Conservation (phyloP, 805 yeast species). For the Candida andamanensis region DNA sequence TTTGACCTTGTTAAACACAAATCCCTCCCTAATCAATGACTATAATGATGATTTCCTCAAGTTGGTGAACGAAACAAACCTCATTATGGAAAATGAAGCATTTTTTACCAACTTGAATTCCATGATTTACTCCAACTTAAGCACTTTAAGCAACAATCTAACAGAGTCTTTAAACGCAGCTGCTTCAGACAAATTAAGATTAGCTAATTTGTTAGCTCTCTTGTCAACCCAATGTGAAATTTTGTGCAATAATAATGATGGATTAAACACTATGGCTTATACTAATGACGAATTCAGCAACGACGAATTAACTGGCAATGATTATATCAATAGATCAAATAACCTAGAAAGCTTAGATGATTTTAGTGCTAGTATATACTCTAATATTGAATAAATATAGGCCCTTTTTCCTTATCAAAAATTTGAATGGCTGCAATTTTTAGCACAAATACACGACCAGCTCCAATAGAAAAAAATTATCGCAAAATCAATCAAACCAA, state of each 20-base stretch:
- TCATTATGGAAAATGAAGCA: constrained; percentile 31
- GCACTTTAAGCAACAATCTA: constrained; percentile 32
- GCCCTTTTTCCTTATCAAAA: neutral
- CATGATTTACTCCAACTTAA: constrained; percentile 28
- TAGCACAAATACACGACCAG: neutral
- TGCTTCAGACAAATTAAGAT: constrained; percentile 20
- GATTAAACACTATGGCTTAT: constrained; percentile 26
- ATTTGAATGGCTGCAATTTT: neutral
- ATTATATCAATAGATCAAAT: constrained; percentile 32
- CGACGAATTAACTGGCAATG: constrained; percentile 29
- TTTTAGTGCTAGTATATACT: constrained; percentile 83
- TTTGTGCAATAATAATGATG: constrained; percentile 38
- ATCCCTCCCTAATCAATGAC: constrained; percentile 37
- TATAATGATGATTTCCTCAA: constrained; percentile 31
- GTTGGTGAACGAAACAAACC: constrained; percentile 43
- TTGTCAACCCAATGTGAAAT: constrained; percentile 60
- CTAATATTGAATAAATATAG: constrained; percentile 51
- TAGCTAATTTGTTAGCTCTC: constrained; percentile 69
- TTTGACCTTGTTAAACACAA: constrained; percentile 47
- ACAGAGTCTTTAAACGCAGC: neutral
- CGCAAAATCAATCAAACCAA: neutral
- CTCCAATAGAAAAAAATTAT: neutral
- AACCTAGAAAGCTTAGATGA: constrained; percentile 66
- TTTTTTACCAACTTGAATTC: constrained; percentile 26
- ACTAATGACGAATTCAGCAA: constrained; percentile 8